A percentile compares a stretch with the other conserved stretches of the same genome.
phyloP scores from a whole-genome alignment of 2,329 filamentous ascomycete genomes.

The Phialophora tarda region DNA sequence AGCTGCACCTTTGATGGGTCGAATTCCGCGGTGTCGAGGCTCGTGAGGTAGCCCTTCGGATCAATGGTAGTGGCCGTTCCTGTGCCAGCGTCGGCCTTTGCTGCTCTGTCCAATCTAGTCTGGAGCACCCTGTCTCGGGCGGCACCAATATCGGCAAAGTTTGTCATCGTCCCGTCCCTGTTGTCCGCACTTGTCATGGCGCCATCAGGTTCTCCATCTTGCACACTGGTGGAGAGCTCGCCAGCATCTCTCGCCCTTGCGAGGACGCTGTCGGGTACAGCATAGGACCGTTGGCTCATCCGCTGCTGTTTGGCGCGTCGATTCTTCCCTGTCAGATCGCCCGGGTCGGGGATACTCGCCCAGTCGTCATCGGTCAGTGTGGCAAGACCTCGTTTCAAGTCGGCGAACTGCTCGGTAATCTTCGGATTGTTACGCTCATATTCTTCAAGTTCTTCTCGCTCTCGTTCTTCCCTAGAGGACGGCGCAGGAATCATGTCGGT shows the following conservation, averaged over 20 bases:
- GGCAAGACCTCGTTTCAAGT: constrained; percentile 86
- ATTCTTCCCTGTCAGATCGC: constrained; percentile 94
- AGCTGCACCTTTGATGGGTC: constrained; percentile 82
- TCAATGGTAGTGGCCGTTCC: constrained; percentile 92
- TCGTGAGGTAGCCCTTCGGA: constrained; percentile 94
- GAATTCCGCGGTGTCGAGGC: constrained; percentile 78
- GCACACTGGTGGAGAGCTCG: constrained; percentile 86
- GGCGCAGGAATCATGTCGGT: constrained; percentile 70
- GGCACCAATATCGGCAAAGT: constrained; percentile 96
- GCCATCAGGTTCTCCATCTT: constrained; percentile 71
- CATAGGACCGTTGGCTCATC: constrained; percentile 84
- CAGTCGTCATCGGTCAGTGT: constrained; percentile 94
- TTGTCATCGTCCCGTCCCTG: constrained; percentile 88
- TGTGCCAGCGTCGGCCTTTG: constrained; percentile 69
- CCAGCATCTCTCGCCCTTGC: constrained; percentile 80
- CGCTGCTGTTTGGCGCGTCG: constrained; percentile 84
- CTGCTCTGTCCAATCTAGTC: constrained; percentile 90
- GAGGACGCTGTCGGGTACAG: constrained; percentile 93
- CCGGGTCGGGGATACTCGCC: constrained; percentile 93
- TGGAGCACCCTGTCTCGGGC: constrained; percentile 95
- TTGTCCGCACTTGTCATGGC: constrained; percentile 53
- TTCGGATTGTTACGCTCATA: constrained; percentile 98
- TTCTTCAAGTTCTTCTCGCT: constrained; percentile 87
- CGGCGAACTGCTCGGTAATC: constrained; percentile 96
- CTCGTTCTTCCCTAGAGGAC: constrained; percentile 83